Percentiles rank a stretch among this genome's conserved stretches.
Evolutionary conservation across 2,329 filamentous ascomycete species (phyloP).

Genomic region (Epichloe typhina): DNA sequence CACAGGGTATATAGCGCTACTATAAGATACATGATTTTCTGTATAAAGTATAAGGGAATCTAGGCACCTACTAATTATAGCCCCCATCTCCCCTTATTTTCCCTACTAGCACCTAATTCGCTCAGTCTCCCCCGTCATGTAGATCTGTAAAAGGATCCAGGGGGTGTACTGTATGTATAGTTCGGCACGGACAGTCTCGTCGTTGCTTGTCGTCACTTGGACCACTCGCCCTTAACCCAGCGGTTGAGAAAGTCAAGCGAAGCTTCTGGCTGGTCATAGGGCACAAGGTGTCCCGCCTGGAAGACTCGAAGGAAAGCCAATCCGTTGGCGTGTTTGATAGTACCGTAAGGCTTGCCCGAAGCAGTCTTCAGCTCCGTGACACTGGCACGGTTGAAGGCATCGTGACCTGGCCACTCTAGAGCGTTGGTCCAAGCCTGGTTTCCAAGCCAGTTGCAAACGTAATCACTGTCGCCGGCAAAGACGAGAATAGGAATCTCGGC

Average conservation of each 20-base stretch:
- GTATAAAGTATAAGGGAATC: too few species aligned
- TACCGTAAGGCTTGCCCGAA: constrained; percentile 49
- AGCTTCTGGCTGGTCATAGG: constrained; percentile 84
- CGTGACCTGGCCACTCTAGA: constrained; percentile 85
- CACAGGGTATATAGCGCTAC: too few species aligned
- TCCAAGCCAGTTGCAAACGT: constrained; percentile 96
- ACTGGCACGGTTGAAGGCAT: constrained; percentile 60
- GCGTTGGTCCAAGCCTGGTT: constrained; percentile 92
- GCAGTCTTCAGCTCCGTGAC: constrained; percentile 55
- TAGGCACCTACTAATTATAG: too few species aligned
- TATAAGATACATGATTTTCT: too few species aligned
- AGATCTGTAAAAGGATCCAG: too few species aligned
- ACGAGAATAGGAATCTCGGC: constrained; percentile 88
- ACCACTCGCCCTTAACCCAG: constrained; percentile 82
- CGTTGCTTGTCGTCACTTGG: constrained; percentile 8
- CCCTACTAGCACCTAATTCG: too few species aligned
- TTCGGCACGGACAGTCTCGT: not conserved
- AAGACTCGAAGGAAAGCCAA: constrained; percentile 89
- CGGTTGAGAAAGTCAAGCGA: constrained; percentile 90
- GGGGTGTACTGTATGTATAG: not conserved
- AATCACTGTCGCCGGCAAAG: constrained; percentile 83
- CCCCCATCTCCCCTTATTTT: too few species aligned
- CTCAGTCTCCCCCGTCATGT: too few species aligned
- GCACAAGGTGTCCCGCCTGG: constrained; percentile 92
- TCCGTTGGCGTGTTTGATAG: constrained; percentile 83